Evolutionary conservation across 495 filamentous ascomycete genomes (phyloP).

Genomic region (Penicillium chermesinum): DNA sequence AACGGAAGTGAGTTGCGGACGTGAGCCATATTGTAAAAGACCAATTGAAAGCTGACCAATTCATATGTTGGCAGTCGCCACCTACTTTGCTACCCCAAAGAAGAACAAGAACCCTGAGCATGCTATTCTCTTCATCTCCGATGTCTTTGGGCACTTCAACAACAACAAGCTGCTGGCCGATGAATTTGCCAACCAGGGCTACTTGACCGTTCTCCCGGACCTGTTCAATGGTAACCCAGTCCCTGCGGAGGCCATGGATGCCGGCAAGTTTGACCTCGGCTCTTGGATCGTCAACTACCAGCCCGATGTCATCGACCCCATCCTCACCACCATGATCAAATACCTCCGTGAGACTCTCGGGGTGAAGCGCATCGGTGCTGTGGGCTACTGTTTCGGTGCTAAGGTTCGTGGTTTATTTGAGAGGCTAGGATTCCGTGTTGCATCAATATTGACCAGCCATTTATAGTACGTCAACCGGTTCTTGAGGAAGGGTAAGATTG

Average conservation of each 20-base stretch:
- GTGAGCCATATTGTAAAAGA: background rate
- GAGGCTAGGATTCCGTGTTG: background rate
- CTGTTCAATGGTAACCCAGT: slow-evolving; percentile 69
- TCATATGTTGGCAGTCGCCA: slow-evolving; percentile 34
- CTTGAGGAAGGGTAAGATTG: slow-evolving; percentile 44
- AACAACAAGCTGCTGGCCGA: slow-evolving; percentile 81
- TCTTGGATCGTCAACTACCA: slow-evolving; percentile 59
- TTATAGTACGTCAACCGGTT: slow-evolving; percentile 44
- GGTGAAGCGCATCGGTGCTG: slow-evolving; percentile 62
- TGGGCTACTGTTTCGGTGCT: slow-evolving; percentile 46
- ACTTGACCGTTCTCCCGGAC: slow-evolving; percentile 71
- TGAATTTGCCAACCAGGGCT: slow-evolving; percentile 77
- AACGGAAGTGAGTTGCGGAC: slow-evolving; percentile 31
- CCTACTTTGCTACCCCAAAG: slow-evolving; percentile 41
- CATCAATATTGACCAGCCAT: too few relatives aligned
- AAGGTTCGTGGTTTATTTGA: slow-evolving; percentile 26
- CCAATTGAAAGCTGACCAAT: background rate
- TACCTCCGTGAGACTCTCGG: slow-evolving; percentile 54
- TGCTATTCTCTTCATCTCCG: slow-evolving; percentile 49
- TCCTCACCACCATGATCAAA: slow-evolving; percentile 55
- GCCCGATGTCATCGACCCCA: slow-evolving; percentile 53
- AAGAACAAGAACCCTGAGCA: slow-evolving; percentile 38
- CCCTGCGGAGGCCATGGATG: slow-evolving; percentile 47
- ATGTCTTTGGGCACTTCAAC: slow-evolving; percentile 67
- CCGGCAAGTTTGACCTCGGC: slow-evolving; percentile 53